A percentile compares a stretch with the other conserved stretches of the same genome.
These are phyloP conservation scores for Chalciporus pseudorubinellus DNA, from an alignment of 768 basidiomycete species.

Conservation along the genomic window DNA sequence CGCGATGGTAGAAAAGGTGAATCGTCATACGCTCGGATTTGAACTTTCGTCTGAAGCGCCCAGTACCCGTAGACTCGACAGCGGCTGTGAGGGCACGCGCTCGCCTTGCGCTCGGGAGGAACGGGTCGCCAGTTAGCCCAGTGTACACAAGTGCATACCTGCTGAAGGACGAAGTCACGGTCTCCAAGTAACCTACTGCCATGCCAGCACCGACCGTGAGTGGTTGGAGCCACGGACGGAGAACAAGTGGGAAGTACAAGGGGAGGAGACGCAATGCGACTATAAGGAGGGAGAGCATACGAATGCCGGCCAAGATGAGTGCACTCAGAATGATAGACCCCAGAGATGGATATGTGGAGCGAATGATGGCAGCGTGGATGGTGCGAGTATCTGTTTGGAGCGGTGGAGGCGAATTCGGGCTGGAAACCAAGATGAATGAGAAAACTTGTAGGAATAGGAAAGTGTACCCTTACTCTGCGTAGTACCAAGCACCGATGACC, in stretches of 20 bases:
- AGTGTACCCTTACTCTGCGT: constrained; percentile 48
- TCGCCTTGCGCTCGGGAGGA: constrained; percentile 55
- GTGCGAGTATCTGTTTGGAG: constrained; percentile 60
- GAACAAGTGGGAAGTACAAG: constrained; percentile 44
- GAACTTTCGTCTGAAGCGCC: constrained; percentile 46
- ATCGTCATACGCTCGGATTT: constrained; percentile 55
- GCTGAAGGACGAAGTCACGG: constrained; percentile 51
- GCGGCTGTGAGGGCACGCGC: constrained; percentile 56
- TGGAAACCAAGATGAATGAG: constrained; percentile 14
- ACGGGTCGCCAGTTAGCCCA: constrained; percentile 73
- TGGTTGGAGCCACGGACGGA: constrained; percentile 41
- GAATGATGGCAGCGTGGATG: constrained; percentile 73
- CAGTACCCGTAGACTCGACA: constrained; percentile 45
- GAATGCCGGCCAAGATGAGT: constrained; percentile 71
- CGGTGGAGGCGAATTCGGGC: constrained; percentile 34
- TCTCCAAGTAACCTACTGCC: constrained; percentile 45
- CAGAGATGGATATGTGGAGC: constrained; percentile 77
- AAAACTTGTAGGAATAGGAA: neutral
- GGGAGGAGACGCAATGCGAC: constrained; percentile 56
- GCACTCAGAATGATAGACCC: constrained; percentile 78
- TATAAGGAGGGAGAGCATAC: constrained; percentile 50
- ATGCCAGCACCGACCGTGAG: constrained; percentile 35
- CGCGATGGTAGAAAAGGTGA: neutral
- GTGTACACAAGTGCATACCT: constrained; percentile 69
- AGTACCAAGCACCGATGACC: constrained; percentile 93